These are phyloP conservation scores for Diphasiastrum complanatum DNA, from an alignment of 83 land plant genomes.

Conservation along the genomic window DNA sequence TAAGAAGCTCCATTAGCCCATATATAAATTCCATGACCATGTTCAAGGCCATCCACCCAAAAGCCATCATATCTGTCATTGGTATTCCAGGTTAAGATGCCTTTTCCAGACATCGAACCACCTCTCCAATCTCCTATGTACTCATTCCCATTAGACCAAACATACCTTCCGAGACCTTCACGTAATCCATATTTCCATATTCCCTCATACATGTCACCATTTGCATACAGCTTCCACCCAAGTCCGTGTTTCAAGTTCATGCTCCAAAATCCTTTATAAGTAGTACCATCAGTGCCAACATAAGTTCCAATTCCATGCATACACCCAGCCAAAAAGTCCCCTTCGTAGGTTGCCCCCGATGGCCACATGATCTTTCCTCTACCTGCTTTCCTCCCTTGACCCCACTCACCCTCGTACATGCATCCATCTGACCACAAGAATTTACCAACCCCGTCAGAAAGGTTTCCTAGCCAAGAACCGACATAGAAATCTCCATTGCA, in stretches of 20 bases:
- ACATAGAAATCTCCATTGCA: no score
- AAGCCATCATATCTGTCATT: slow-evolving; percentile 20
- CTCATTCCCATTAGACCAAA: slow-evolving; percentile 23
- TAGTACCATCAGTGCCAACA: slow-evolving; percentile 8
- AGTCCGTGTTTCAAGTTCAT: slow-evolving; percentile 22
- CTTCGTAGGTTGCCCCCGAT: slow-evolving; percentile 23
- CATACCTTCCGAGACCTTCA: slow-evolving; percentile 19
- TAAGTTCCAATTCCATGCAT: slow-evolving; percentile 18
- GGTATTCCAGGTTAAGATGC: slow-evolving; percentile 18
- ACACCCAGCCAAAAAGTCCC: slow-evolving; percentile 17
- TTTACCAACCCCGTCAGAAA: slow-evolving; percentile 12
- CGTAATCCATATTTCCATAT: slow-evolving; percentile 14
- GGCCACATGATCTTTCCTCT: slow-evolving; percentile 27
- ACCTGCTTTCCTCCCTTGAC: slow-evolving; percentile 12
- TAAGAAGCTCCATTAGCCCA: slow-evolving; percentile 26
- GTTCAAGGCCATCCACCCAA: slow-evolving; percentile 22
- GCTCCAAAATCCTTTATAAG: slow-evolving; percentile 16
- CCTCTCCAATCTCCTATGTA: slow-evolving; percentile 19
- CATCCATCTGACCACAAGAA: slow-evolving; percentile 23
- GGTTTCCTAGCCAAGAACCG: no score
- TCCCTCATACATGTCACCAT: slow-evolving; percentile 21
- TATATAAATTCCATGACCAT: slow-evolving; percentile 20
- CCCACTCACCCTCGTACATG: slow-evolving; percentile 20
- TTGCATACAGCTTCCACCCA: slow-evolving; percentile 18
- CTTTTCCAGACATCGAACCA: slow-evolving; percentile 22